Base-by-base conservation (phyloP, 148 eudicot species). In the Chenopodium album region DNA sequence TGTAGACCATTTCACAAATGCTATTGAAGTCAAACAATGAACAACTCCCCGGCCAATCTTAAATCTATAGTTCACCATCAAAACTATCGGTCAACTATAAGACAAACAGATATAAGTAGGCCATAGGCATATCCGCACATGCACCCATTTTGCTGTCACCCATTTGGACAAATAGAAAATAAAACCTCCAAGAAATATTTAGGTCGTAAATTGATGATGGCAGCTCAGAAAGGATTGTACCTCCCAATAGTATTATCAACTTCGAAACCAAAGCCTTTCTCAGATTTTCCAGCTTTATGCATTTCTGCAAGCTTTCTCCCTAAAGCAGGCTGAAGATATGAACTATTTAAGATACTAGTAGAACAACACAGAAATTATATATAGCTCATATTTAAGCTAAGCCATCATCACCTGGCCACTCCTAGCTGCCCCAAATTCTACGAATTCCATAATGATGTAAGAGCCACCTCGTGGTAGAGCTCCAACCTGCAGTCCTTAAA, bases 181-280 rank as follows among this genome's bases (percentile, higher is more conserved):
- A 2, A 56, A 69, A 14, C 37, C 34, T 56, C 62, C 22, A 14
- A 56, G 22, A 56, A 56, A 19, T 37, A 71, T 50, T 28, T 16
- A 56, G 32, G 19, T 26, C 26, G 26, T 26, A 26, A 26, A 20
- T 26, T 62, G 66, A 62, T 22, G 12, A 9, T 19, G 11, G 16
- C 41, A 29, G 34, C 37, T 75, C 32, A 62, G 0, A 47, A 78
- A 78, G 54, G 34, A 72, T 31, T 4, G n/a, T 90, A 93, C 99
- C 99, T 96, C 81, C 99, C 99, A 84, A 96, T 96, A 63, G 99
- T 96, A 75, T 96, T 96, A 67, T 91, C 92, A 78, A 94, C 95
- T 71, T 92, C 90, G 81, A 96, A 94, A 60, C 99, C 99, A 80
- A 88, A 96, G 77, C 98, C 99, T 54, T 92, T 96, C 48, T 80